Base-by-base conservation (phyloP, 306 rosid species). In the Alnus glutinosa region DNA sequence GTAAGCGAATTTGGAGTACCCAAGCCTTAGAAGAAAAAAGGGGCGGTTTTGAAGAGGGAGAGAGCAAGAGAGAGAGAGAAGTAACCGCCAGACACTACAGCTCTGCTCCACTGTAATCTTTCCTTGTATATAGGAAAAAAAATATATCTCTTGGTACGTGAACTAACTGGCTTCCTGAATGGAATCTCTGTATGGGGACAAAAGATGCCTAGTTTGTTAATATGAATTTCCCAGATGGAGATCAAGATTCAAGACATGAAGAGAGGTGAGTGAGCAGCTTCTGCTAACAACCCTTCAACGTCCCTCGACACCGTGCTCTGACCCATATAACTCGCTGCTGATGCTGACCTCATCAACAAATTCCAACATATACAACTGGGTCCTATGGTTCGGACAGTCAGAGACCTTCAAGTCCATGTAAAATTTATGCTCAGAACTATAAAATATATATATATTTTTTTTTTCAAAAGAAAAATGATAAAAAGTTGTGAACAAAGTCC, bases 231-330 rank as follows among this genome's bases (percentile, higher is more conserved):
- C 58, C 52, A 81, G 77, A 61, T 57, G 73, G 67, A 70, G 81
- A 61, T 76, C 77, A 62, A 37, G 37, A 28, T 8, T 42, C 55
- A 42, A 9, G 72, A 67, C 66, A 67, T 48, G 15, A 57, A 51
- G 73, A 9, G 16, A 4, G 11, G 39, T 42, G 63, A 32, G 32
- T 50, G 12, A 62, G 71, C 66, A 79, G 69, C 70, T 70, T 30
- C n/a, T 59, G 57, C 58, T 77, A 81, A 70, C 84, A 44, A 76
- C 80, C 81, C 61, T 81, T 81, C 84, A 76, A 81, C 62, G 75
- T 48, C 61, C 76, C 39, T 36, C 44, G 28, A 57, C 76, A 30
- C 51, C 7, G 32, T 42, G 13, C 51, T 42, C 49, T 39, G 71
- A 67, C 49, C 71, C 50, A 67, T 48, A 2, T n/a, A 50, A 39